phyloP scores from a whole-genome alignment of 371 early-diverging fungal genomes.

The Saksenaea oblongispora region DNA sequence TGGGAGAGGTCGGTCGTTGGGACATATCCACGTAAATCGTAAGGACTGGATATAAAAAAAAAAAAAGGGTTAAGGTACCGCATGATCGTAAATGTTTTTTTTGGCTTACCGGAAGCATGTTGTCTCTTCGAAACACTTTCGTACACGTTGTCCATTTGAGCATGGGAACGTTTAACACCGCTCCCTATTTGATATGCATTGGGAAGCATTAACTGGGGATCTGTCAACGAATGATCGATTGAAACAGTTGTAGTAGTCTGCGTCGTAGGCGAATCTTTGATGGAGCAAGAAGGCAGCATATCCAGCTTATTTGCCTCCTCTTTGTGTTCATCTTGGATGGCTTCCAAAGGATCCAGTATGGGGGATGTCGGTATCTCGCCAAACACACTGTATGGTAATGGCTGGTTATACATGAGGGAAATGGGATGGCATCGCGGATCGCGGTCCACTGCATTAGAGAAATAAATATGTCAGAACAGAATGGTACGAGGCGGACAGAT shows the following conservation, averaged over 20 bases:
- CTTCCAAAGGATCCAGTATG: constrained; percentile 10
- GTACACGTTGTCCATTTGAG: neutral
- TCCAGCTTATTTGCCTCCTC: constrained; percentile 2
- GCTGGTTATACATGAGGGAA: constrained; percentile 37
- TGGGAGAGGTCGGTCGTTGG: constrained; percentile 1
- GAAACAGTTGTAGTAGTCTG: neutral
- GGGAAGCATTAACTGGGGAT: neutral
- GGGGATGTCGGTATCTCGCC: constrained; percentile 23
- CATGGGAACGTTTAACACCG: neutral
- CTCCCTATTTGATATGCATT: neutral
- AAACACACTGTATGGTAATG: constrained; percentile 35
- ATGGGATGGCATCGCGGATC: constrained; percentile 21
- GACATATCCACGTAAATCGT: constrained; percentile 1
- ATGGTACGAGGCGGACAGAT: neutral
- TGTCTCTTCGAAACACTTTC: neutral
- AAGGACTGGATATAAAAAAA: neutral
- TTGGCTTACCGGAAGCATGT: neutral
- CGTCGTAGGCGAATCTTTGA: neutral
- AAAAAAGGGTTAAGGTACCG: too few relatives aligned
- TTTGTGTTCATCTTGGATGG: constrained; percentile 4
- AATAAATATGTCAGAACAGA: neutral
- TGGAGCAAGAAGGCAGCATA: neutral
- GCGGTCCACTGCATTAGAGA: constrained; percentile 17
- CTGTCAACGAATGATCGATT: neutral
- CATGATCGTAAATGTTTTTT: too few relatives aligned